Percentiles rank a stretch among this genome's conserved stretches.
Evolutionary conservation across 805 yeast species (phyloP).

Genomic region (Candida namnaoensis): DNA sequence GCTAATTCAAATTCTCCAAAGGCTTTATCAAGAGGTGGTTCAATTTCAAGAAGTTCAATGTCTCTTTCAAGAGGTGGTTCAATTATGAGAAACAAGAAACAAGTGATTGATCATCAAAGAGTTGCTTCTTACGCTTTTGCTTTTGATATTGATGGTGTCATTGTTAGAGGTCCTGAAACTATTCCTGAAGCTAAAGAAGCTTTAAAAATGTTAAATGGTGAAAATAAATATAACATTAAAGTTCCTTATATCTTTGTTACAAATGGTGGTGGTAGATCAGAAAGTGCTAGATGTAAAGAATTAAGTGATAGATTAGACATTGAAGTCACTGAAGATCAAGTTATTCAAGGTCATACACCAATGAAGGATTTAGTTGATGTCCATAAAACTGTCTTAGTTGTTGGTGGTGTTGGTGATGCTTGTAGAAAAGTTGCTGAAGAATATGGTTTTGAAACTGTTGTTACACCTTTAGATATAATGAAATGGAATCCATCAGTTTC

Average conservation of each 20-base stretch:
- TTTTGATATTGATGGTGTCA: constrained; percentile 89
- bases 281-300: constrained; percentile 63
- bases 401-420: constrained; percentile 82
- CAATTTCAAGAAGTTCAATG: constrained; percentile 1
- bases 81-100: constrained; percentile 30
- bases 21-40: constrained; percentile 4
- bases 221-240: constrained; percentile 64
- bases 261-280: constrained; percentile 89
- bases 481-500: constrained; percentile 82
- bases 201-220: constrained; percentile 63
- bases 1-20: too few relatives aligned
- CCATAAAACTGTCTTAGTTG: constrained; percentile 70
- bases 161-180: constrained; percentile 76
- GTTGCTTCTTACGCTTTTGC: constrained; percentile 84
- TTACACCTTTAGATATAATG: constrained; percentile 74
- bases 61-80: constrained; percentile 16
- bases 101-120: constrained; percentile 57
- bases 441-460: constrained; percentile 79
- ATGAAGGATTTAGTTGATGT: constrained; percentile 72
- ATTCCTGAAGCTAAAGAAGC: constrained; percentile 78
- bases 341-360: constrained; percentile 91
- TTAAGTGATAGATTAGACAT: constrained; percentile 51
- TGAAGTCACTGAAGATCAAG: constrained; percentile 64
- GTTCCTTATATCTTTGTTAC: constrained; percentile 84
- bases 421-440: constrained; percentile 77